Percentiles rank a stretch among this genome's conserved stretches.
Conservation (phyloP, 2,329 filamentous ascomycete species). For the Volutella citrinella region DNA sequence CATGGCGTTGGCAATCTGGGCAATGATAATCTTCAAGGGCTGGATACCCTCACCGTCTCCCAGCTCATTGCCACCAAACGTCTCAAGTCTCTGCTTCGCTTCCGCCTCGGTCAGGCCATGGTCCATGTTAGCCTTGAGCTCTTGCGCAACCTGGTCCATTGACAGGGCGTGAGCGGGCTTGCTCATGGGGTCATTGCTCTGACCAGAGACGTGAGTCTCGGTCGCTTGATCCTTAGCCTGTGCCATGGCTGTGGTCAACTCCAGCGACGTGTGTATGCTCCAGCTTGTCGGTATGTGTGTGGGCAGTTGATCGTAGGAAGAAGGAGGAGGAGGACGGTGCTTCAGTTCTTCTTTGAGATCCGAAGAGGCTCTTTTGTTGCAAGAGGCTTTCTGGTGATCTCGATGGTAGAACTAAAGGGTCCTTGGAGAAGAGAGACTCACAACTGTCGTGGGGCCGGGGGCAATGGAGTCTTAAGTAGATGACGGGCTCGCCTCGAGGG, state of each 20-base stretch:
- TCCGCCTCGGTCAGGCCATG: constrained; percentile 52
- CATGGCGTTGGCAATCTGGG: constrained; percentile 68
- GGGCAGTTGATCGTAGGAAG: too few species aligned
- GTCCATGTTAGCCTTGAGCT: constrained; percentile 51
- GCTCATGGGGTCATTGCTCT: constrained; percentile 41
- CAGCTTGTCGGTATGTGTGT: not conserved
- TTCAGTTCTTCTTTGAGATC: too few species aligned
- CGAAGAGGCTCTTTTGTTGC: too few species aligned
- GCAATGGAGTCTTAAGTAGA: constrained; percentile 18
- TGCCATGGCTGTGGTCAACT: constrained; percentile 16
- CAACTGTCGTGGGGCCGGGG: constrained; percentile 13
- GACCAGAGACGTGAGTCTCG: constrained; percentile 29
- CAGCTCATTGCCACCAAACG: constrained; percentile 59
- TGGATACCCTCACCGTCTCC: constrained; percentile 45
- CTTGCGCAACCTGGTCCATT: constrained; percentile 44
- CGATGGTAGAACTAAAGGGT: constrained; percentile 14
- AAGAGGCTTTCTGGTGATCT: constrained; percentile 21
- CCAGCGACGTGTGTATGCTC: too few species aligned
- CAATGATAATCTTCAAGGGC: constrained; percentile 56
- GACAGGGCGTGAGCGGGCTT: constrained; percentile 56
- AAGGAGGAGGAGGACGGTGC: too few species aligned
- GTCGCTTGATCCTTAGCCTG: constrained; percentile 17
- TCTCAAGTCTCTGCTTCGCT: constrained; percentile 46
- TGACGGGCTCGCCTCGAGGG: constrained; percentile 7
- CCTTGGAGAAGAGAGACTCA: constrained; percentile 12